phyloP scores from a whole-genome alignment of 257 asterid species.

The Nyctanthes arbortristis region DNA sequence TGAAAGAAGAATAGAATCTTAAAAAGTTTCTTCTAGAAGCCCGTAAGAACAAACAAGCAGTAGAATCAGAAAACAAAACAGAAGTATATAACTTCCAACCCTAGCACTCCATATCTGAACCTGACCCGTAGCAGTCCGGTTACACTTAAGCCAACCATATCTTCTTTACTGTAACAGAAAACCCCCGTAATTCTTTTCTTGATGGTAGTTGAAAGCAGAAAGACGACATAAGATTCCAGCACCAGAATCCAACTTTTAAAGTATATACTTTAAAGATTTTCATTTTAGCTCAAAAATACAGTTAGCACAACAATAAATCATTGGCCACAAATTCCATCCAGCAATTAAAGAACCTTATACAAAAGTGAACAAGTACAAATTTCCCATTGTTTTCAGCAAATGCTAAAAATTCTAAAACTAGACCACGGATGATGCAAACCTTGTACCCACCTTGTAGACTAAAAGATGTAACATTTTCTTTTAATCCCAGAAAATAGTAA shows the following conservation, averaged over 20 bases:
- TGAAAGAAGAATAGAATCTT: neutral
- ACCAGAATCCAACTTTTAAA: no score
- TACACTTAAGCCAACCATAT: neutral
- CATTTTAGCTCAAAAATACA: neutral
- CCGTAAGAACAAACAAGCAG: neutral
- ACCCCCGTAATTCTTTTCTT: neutral
- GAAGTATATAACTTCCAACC: neutral
- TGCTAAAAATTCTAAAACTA: neutral
- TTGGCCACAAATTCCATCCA: neutral
- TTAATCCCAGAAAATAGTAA: neutral
- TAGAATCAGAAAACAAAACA: neutral
- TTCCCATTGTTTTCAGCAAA: neutral
- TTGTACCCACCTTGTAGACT: neutral
- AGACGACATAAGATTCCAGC: no score
- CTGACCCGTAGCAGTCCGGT: slow-evolving; percentile 8
- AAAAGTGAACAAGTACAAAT: neutral
- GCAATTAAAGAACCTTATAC: neutral
- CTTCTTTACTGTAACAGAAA: neutral
- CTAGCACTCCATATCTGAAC: no score
- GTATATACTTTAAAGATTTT: neutral
- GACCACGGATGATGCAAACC: neutral
- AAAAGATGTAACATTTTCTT: neutral
- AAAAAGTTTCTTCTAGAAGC: neutral
- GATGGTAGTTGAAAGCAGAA: neutral
- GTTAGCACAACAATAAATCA: neutral